Evolutionary conservation across 257 asterid species (phyloP).

Genomic region (Lantana camara): DNA sequence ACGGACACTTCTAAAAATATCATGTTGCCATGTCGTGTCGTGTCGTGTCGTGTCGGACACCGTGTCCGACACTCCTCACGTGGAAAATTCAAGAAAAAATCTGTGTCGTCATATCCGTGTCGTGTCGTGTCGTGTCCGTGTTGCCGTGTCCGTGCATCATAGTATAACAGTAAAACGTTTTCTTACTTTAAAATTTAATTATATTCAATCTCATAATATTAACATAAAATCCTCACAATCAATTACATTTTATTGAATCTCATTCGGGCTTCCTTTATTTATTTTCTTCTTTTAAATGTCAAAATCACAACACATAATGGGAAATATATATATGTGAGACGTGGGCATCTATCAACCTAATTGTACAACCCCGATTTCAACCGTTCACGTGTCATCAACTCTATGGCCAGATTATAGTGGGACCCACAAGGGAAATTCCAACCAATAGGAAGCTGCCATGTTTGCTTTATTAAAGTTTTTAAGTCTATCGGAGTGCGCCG

Average conservation of each 20-base stretch:
- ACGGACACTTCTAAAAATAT: too few relatives aligned
- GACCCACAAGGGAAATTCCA: neutral
- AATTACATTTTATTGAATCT: neutral
- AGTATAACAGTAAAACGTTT: too few relatives aligned
- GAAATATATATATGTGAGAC: slow-evolving; percentile 40
- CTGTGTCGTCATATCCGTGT: too few relatives aligned
- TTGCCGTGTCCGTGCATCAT: too few relatives aligned
- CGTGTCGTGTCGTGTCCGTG: too few relatives aligned
- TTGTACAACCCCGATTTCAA: neutral
- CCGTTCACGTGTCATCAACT: slow-evolving; percentile 44
- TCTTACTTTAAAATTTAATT: too few relatives aligned
- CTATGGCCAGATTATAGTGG: slow-evolving; percentile 1
- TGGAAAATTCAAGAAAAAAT: too few relatives aligned
- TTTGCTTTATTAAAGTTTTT: neutral
- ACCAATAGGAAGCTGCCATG: slow-evolving; percentile 32
- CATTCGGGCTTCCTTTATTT: slow-evolving; percentile 7
- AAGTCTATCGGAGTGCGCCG: slow-evolving; percentile 22
- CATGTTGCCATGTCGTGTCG: too few relatives aligned
- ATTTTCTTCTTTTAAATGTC: slow-evolving; percentile 28
- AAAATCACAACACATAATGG: slow-evolving; percentile 39
- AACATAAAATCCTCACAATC: too few relatives aligned
- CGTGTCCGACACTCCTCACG: too few relatives aligned
- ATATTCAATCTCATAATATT: too few relatives aligned
- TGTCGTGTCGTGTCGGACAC: too few relatives aligned
- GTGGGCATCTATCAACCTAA: slow-evolving; percentile 37